Evolutionary conservation across 2,329 filamentous ascomycete species (phyloP), one percentile per base, ranked within the genome.

Genomic region (Xylaria sp.): DNA sequence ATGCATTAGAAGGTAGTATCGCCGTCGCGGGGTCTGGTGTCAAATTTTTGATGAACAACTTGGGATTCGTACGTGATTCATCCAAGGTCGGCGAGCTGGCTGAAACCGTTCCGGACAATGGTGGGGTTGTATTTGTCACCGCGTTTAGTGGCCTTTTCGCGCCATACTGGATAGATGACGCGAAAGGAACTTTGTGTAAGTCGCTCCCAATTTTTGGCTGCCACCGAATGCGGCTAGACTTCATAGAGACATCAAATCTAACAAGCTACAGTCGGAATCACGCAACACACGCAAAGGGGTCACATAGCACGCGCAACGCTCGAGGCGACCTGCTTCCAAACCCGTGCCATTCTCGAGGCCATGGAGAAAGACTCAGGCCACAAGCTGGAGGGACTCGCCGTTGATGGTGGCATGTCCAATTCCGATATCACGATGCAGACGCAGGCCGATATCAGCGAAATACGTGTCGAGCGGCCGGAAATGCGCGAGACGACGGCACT

Each of bases 131-230:
- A 19, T 90, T 97, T 75, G 94, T 97, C 68, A 97, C 94, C 2
- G 94, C 94, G 1, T 97, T 97, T 78, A 94, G 91, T 79, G 94
- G 94, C 62, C 86, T 97, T 2, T 97, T 97, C 78, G 94, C 94
- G 0, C 94, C 94, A 0, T 97, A 97, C 80, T 97, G 94, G 94
- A 95, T 97, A 69, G 93, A 97, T 77, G 93, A 97, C 81, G 93
- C 93, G 21, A 92, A 94, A 79, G 94, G 94, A 67, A 97, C 94
- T 4, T 89, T 96, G 64, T 94, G 87, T 90, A 82, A 81, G 86
- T 83, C 30, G 5, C 11, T 11, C 8, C 11, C 12, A 19, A 11
- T 17, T 34, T 17, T n/a, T 21, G n/a, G 27, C 19, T 42, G 11
- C 47, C 19, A 7, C 11, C 12, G 27, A 9, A 36, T 32, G 36